phyloP scores from a whole-genome alignment of 2,329 filamentous ascomycete genomes.

The Colletotrichum costaricense region DNA sequence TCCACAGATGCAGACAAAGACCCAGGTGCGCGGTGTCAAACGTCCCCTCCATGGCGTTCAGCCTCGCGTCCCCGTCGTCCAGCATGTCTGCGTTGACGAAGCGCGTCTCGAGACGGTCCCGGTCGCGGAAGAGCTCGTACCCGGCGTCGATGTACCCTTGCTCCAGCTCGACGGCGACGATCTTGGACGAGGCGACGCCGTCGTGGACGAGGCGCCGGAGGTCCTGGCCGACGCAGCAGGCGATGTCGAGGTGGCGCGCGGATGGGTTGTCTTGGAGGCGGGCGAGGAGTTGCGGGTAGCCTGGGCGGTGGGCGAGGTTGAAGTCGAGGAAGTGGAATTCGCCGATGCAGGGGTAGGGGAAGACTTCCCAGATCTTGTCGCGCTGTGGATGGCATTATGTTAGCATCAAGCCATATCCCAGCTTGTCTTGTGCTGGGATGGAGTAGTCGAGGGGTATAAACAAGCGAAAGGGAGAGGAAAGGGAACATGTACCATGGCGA shows the following conservation, averaged over 20 bases:
- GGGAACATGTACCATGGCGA: conserved; percentile 12
- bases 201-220: conserved; percentile 41
- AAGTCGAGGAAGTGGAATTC: conserved; percentile 36
- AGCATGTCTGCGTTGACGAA: conserved; percentile 40
- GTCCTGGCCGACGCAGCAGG: conserved; percentile 45
- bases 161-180: conserved; percentile 41
- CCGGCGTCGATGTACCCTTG: conserved; percentile 38
- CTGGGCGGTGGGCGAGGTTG: conserved; percentile 11
- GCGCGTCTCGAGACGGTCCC: conserved; percentile 34
- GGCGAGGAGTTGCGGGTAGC: conserved; percentile 35
- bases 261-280: conserved; percentile 25
- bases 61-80: conserved; percentile 32
- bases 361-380: conserved; percentile 33
- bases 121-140: conserved; percentile 43
- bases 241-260: conserved; percentile 41
- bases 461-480: no score
- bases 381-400: background rate
- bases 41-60: conserved; percentile 32
- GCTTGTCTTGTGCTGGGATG: background rate
- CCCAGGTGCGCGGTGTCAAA: conserved; percentile 42
- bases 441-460: no score
- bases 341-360: conserved; percentile 36
- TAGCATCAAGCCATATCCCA: background rate
- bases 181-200: conserved; percentile 38
- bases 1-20: conserved; percentile 41